Evolutionary conservation across 2,329 filamentous ascomycete genomes (phyloP).

Genomic region (Arthrobotrys iridis): DNA sequence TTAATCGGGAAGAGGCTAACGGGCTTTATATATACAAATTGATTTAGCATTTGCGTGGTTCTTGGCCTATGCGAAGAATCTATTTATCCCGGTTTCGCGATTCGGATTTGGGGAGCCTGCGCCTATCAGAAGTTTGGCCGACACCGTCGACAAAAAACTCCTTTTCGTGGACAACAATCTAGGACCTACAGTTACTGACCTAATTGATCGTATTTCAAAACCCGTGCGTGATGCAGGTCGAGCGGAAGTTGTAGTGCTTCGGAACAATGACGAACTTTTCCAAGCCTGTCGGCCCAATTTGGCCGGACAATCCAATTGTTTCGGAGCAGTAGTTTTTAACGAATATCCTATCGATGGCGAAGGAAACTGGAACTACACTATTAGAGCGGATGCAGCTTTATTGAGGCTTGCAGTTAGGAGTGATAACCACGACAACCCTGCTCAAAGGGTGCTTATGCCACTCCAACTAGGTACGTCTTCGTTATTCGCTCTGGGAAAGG

Average conservation of each 20-base stretch:
- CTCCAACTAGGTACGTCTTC: constrained; percentile 69
- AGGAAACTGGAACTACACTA: constrained; percentile 83
- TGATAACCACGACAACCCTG: constrained; percentile 74
- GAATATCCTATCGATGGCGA: constrained; percentile 75
- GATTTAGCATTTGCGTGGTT: constrained; percentile 40
- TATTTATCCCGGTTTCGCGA: constrained; percentile 79
- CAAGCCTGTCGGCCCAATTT: constrained; percentile 72
- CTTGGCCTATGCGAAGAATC: constrained; percentile 75
- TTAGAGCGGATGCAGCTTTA: constrained; percentile 78
- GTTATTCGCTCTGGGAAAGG: too few species aligned
- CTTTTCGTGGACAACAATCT: constrained; percentile 81
- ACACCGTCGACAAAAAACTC: constrained; percentile 70
- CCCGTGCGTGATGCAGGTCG: constrained; percentile 59
- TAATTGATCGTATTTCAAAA: constrained; percentile 54
- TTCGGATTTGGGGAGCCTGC: constrained; percentile 75
- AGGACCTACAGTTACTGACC: constrained; percentile 53
- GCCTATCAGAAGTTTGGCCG: constrained; percentile 72
- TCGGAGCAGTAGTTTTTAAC: constrained; percentile 77
- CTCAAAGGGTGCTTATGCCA: constrained; percentile 77
- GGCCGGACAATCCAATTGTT: constrained; percentile 76
- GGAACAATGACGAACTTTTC: constrained; percentile 70
- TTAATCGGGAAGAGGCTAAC: too few species aligned
- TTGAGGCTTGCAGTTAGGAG: constrained; percentile 60
- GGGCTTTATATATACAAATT: neutral
- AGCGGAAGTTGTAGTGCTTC: constrained; percentile 65